Percentiles rank a stretch among this genome's conserved stretches.
Conservation (phyloP, 192 early-diverging fungal genomes). For the Coemansia sp. region DNA sequence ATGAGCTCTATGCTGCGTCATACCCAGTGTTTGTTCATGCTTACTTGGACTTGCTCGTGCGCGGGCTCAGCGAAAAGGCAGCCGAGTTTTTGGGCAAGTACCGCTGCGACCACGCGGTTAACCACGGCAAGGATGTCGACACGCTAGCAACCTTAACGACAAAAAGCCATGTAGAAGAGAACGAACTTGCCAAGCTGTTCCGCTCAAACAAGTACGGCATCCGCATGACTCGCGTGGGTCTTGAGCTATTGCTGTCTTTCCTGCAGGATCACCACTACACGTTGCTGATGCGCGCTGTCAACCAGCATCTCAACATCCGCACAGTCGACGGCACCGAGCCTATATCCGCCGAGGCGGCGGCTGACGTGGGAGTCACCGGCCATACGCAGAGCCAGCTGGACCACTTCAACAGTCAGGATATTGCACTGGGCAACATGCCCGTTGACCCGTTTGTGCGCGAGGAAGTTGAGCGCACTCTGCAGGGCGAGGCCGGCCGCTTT, state of each 20-base stretch:
- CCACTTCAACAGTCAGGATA: conserved; percentile 73
- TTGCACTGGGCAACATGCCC: conserved; percentile 70
- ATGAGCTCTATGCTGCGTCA: conserved; percentile 76
- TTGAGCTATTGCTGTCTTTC: conserved; percentile 84
- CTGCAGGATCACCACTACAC: conserved; percentile 90
- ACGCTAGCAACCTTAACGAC: conserved; percentile 66
- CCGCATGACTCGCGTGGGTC: conserved; percentile 79
- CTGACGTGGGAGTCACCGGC: conserved; percentile 70
- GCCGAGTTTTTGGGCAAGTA: conserved; percentile 70
- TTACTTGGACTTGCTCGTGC: conserved; percentile 77
- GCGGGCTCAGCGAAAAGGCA: conserved; percentile 41
- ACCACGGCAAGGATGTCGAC: conserved; percentile 69
- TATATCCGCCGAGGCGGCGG: conserved; percentile 39
- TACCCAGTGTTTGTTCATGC: conserved; percentile 91
- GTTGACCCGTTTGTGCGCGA: conserved; percentile 66
- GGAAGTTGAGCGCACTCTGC: conserved; percentile 78
- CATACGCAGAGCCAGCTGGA: conserved; percentile 68
- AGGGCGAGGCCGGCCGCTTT: conserved; percentile 56
- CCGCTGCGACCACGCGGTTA: conserved; percentile 68
- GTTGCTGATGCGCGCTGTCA: conserved; percentile 82
- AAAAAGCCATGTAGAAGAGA: conserved; percentile 71
- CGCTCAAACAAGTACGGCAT: conserved; percentile 80
- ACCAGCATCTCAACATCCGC: conserved; percentile 83
- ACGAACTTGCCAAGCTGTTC: conserved; percentile 76
- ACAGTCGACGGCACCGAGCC: conserved; percentile 35